Conservation (phyloP, 257 asterid genomes). For the Solanum pimpinellifolium region DNA sequence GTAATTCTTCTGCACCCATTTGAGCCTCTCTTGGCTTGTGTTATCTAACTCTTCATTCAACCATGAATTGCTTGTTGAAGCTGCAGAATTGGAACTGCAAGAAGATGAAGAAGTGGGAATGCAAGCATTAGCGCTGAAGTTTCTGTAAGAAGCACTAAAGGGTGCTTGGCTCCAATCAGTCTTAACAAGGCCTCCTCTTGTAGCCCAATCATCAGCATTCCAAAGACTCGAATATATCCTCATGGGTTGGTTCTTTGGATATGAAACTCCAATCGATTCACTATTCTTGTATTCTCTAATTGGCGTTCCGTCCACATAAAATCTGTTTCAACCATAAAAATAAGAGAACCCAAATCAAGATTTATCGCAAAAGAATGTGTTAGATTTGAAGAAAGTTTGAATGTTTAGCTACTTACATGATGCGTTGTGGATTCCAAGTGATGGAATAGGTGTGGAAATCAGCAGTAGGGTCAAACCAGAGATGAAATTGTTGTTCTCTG, state of each 20-base stretch:
- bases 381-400: neutral
- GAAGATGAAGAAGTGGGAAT: neutral
- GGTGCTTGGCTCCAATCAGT: neutral
- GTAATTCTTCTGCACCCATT: neutral
- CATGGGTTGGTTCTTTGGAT: neutral
- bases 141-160: neutral
- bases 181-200: neutral
- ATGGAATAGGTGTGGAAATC: neutral
- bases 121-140: neutral
- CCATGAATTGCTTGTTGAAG: neutral
- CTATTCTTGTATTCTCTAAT: neutral
- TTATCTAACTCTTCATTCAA: neutral
- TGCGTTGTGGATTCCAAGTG: neutral
- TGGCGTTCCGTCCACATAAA: neutral
- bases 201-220: neutral
- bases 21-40: neutral
- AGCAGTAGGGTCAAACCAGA: neutral
- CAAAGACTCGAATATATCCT: neutral
- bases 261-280: neutral
- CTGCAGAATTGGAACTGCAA: neutral
- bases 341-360: no score
- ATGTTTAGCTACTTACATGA: neutral
- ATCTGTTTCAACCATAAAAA: neutral
- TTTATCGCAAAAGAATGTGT: no score
- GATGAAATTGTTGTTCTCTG: neutral